Conservation (phyloP, 371 early-diverging fungal genomes). For the Neoconidiobolus thromboides region DNA sequence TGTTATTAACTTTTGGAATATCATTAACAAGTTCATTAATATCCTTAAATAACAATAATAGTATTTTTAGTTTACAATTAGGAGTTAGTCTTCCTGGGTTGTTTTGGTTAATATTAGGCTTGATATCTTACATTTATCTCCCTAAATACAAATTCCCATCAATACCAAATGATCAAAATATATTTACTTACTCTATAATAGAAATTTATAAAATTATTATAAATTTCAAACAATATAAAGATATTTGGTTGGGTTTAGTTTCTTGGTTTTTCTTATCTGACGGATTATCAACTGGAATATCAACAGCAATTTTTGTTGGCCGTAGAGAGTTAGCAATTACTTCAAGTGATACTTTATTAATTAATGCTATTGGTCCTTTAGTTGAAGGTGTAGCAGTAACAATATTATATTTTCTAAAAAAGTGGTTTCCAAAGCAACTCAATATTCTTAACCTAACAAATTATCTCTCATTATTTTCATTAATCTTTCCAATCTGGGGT, state of each 20-base stretch:
- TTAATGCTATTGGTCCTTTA: conserved; percentile 21
- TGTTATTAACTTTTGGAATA: conserved; percentile 19
- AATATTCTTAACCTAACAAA: conserved; percentile 12
- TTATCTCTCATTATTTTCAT: conserved; percentile 16
- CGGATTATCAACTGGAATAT: conserved; percentile 17
- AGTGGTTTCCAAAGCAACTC: background rate
- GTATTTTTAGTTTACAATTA: conserved; percentile 13
- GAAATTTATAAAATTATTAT: conserved; percentile 10
- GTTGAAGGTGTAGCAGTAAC: conserved; percentile 19
- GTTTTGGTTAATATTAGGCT: conserved; percentile 25
- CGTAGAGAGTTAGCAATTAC: conserved; percentile 2
- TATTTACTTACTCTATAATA: conserved; percentile 11
- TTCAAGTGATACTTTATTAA: conserved; percentile 13
- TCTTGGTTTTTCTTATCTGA: conserved; percentile 24
- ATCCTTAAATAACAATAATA: background rate
- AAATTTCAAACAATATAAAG: conserved; percentile 11
- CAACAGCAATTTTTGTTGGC: conserved; percentile 16
- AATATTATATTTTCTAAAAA: background rate
- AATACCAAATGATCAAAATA: conserved; percentile 21
- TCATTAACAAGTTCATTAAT: conserved; percentile 18
- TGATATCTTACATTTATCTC: conserved; percentile 17
- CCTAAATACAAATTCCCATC: conserved; percentile 29
- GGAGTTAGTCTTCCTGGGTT: conserved; percentile 24
- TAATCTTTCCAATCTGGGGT: background rate
- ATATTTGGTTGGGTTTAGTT: conserved; percentile 13